Evolutionary conservation across 2,329 filamentous ascomycete species (phyloP).

Genomic region (Diaporthe sp.): DNA sequence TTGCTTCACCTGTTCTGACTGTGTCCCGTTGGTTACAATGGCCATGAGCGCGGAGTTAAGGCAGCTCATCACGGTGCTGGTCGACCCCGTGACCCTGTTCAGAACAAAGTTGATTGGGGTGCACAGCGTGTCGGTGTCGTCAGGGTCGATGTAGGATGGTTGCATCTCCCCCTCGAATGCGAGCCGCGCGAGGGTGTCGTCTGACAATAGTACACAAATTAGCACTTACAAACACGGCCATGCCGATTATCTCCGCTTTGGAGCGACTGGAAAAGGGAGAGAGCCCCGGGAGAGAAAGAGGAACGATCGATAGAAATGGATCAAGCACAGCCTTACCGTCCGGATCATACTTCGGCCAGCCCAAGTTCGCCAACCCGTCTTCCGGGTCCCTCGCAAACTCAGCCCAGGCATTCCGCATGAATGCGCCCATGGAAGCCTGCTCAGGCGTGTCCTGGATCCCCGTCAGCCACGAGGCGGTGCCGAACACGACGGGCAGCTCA

Average conservation of each 20-base stretch:
- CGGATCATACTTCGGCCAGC: slow-evolving; percentile 27
- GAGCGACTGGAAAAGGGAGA: background rate
- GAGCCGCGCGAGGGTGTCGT: slow-evolving; percentile 4
- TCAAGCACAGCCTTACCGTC: background rate
- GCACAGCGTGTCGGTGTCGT: slow-evolving; percentile 18
- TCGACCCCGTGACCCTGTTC: slow-evolving; percentile 5
- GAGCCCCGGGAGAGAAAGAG: background rate
- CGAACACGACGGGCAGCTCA: slow-evolving; percentile 25
- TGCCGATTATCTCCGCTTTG: too few relatives aligned
- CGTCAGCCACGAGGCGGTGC: slow-evolving; percentile 24
- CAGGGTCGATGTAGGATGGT: slow-evolving; percentile 16
- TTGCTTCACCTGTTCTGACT: slow-evolving; percentile 20
- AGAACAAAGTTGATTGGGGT: slow-evolving; percentile 22
- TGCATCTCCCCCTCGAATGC: background rate
- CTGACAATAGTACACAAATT: background rate
- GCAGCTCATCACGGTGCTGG: slow-evolving; percentile 7
- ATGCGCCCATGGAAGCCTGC: slow-evolving; percentile 1
- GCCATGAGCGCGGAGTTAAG: slow-evolving; percentile 11
- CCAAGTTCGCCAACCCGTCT: slow-evolving; percentile 16
- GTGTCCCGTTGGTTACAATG: slow-evolving; percentile 3
- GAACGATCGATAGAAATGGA: too few relatives aligned
- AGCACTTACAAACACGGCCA: background rate
- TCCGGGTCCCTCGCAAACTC: slow-evolving; percentile 33
- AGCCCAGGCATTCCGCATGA: slow-evolving; percentile 31
- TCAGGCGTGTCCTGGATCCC: slow-evolving; percentile 5